Percentiles rank a stretch among this genome's conserved stretches.
Conservation (phyloP, 2,329 filamentous ascomycete genomes). For the Epichloe sibirici region DNA sequence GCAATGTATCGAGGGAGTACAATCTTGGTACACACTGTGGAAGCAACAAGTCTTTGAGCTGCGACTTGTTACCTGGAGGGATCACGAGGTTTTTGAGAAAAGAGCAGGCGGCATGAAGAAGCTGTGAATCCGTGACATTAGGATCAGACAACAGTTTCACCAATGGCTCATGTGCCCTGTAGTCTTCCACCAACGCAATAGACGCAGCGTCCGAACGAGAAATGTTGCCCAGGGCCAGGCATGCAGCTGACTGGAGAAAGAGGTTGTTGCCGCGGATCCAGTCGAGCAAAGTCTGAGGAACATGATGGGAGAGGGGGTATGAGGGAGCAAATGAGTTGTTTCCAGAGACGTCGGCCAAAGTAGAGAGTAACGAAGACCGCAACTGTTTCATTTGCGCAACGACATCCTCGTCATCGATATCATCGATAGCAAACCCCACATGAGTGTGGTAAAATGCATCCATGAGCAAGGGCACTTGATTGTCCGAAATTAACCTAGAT, state of each 20-base stretch:
- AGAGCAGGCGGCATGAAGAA: constrained; percentile 44
- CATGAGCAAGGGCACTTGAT: constrained; percentile 32
- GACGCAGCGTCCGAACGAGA: constrained; percentile 45
- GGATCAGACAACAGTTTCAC: constrained; percentile 30
- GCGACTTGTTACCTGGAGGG: constrained; percentile 39
- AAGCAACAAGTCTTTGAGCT: constrained; percentile 36
- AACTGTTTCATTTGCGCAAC: constrained; percentile 33
- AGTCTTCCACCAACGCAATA: constrained; percentile 32
- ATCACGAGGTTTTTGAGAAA: constrained; percentile 56
- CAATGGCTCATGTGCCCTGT: constrained; percentile 31
- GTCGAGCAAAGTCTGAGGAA: constrained; percentile 29
- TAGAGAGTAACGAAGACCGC: constrained; percentile 36
- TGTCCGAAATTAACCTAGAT: constrained; percentile 28
- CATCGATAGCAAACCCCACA: constrained; percentile 24
- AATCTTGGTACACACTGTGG: constrained; percentile 36
- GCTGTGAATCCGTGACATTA: constrained; percentile 32
- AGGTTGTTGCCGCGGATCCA: constrained; percentile 33
- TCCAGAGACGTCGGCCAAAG: constrained; percentile 40
- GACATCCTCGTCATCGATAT: constrained; percentile 34
- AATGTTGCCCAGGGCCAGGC: constrained; percentile 49
- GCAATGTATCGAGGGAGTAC: constrained; percentile 37
- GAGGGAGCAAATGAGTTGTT: constrained; percentile 31
- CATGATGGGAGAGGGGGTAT: constrained; percentile 30
- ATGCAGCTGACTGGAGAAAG: constrained; percentile 43
- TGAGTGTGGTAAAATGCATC: constrained; percentile 36